Base-by-base conservation (phyloP, 345 rosid genomes). In the Sisymbrium altissimum region DNA sequence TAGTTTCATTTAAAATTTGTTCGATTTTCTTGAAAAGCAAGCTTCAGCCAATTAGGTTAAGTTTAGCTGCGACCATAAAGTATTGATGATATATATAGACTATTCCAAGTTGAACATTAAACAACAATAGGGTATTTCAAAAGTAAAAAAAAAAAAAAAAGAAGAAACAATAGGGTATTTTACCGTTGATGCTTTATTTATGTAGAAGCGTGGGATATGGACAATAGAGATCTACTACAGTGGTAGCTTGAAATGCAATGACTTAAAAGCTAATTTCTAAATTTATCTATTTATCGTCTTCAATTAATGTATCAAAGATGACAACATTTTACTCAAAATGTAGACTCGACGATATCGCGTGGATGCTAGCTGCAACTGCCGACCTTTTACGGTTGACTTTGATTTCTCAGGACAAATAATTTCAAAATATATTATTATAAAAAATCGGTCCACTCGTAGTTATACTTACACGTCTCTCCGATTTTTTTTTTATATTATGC, bases 311-410 rank as follows among this genome's bases (percentile, higher is more conserved):
- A 56, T 12, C 4, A 27, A 23, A 64, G 15, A 64, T 44, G 52
- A 32, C 21, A 54, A 44, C 56, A 32, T 25, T 30, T 52, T 56
- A 74, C 70, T 33, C 43, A 54, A 44, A 69, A 43, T 76, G 74
- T 54, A 35, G 65, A 68, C 27, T 76, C 48, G 70, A 67, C 38
- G 64, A 66, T 5, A 68, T 15, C 79, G 70, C 75, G 70, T 69
- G 79, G 50, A 21, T 76, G 70, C 65, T 53, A 76, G 70, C 70
- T 69, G 75, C 75, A 27, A 62, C 53, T n/a, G 59, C 75, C 60
- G 75, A 76, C 75, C 59, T 69, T 69, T 54, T 63, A 69, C 33
- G 58, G 65, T 69, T 76, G 79, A 76, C 79, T 69, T 63, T 13
- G 11, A 44, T 69, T 62, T 15, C 58, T 14, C 14, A 53, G 5